A percentile compares a stretch with the other conserved stretches of the same genome.
phyloP scores from a whole-genome alignment of 345 rosid genomes.

The Acer negundo region DNA sequence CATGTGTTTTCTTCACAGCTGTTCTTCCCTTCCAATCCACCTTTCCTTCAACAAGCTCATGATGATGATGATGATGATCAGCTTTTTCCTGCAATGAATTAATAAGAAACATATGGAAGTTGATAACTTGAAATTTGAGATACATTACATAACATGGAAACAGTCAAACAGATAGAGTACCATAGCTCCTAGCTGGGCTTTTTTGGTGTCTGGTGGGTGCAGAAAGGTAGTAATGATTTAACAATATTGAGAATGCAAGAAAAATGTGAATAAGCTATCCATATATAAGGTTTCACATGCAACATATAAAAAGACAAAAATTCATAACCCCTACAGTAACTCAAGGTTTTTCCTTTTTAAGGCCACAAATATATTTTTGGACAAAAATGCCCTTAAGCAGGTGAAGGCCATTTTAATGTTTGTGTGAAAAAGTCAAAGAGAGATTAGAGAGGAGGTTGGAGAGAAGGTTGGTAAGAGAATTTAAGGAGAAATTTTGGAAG shows the following conservation, averaged over 20 bases:
- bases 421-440: no score
- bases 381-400: no score
- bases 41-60: slow-evolving; percentile 44
- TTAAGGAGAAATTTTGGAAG: no score
- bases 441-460: no score
- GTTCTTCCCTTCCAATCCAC: slow-evolving; percentile 60
- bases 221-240: not conserved
- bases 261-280: not conserved
- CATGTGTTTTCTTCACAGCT: slow-evolving; percentile 50
- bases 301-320: not conserved
- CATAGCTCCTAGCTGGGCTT: slow-evolving; percentile 3
- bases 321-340: no score
- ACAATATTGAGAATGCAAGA: not conserved
- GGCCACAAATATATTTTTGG: no score
- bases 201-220: not conserved
- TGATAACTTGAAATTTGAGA: not conserved
- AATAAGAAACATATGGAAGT: not conserved
- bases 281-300: slow-evolving; percentile 6
- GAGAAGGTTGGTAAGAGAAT: no score
- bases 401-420: no score
- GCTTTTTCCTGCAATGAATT: slow-evolving; percentile 37
- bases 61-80: not conserved
- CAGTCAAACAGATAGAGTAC: slow-evolving; percentile 1
- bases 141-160: not conserved
- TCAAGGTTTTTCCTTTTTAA: no score